Evolutionary conservation across 345 rosid species (phyloP), one percentile per base, ranked within the genome.

Genomic region (Eucalyptus cloeziana): DNA sequence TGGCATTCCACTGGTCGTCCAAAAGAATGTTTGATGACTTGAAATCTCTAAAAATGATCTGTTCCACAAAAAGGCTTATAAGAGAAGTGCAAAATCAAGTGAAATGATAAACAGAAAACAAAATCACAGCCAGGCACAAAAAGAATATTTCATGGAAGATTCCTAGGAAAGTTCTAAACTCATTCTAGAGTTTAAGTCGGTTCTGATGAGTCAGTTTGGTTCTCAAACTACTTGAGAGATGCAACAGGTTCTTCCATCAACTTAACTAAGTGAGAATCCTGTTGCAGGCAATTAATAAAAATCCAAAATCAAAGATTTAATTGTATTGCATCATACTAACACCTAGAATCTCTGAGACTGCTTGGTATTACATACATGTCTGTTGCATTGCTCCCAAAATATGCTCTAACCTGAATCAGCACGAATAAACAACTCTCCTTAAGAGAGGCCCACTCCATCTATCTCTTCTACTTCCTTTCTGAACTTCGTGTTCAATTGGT

Each of bases 31-130:
- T 97, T 43, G 99, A 98, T 24, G 99, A 96, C 93, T 98, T 98
- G 92, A 98, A 96, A 94, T 98, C 99, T 62, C 98, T 91, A 89
- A 98, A 98, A 89, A 98, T 98, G 86, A 98, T 96, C 99, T 97
- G 94, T 49, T 30, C 8, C 89, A 87, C 76, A 56, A 24, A 90
- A 86, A n/a, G 44, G 15, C 19, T 13, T 60, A 31, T 87, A 45
- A 89, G 76, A 31, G 49, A n/a, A 24, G 45, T n/a, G 90, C 31
- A 86, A n/a, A 86, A n/a, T 19, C 21, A 49, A 56, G 37, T 87
- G 25, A 33, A 44, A 52, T 44, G 13, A 71, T 71, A 71, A 71
- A 71, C 45, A 22, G 33, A 60, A 43, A 31, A 58, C n/a, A 60
- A 60, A 43, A 40, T 56, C 31, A 37, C 40, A 21, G 62, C 87